These are phyloP conservation scores for Mitragyna speciosa DNA, from an alignment of 257 asterid genomes.

Conservation along the genomic window DNA sequence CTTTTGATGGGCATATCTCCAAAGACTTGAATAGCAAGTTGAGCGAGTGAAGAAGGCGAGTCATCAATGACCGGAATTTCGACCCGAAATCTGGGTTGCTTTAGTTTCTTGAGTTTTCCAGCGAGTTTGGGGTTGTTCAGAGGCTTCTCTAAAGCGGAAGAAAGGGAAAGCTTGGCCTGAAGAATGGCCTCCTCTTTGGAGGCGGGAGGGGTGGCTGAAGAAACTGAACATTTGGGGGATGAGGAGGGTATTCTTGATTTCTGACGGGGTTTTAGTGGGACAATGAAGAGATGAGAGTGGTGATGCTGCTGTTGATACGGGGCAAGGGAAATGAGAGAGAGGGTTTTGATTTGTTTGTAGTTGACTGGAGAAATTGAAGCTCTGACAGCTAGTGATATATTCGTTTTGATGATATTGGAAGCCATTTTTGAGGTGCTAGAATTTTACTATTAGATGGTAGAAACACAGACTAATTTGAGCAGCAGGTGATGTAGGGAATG, in stretches of 20 bases:
- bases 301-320: conserved; percentile 13
- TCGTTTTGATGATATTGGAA: not conserved
- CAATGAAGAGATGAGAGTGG: conserved; percentile 18
- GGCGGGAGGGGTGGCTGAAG: conserved; percentile 71
- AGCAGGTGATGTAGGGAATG: not conserved
- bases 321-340: conserved; percentile 18
- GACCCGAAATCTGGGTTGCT: conserved; percentile 80
- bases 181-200: conserved; percentile 79
- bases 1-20: conserved; percentile 60
- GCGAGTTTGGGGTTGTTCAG: conserved; percentile 78
- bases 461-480: not conserved
- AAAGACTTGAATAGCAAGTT: conserved; percentile 66
- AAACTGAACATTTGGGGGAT: conserved; percentile 37
- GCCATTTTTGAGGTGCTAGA: conserved; percentile 7
- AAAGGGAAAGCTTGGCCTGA: conserved; percentile 75
- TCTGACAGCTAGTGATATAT: not conserved
- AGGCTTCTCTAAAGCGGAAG: conserved; percentile 66
- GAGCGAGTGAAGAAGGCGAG: conserved; percentile 56
- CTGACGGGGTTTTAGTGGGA: conserved; percentile 18
- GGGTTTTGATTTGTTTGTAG: conserved; percentile 16
- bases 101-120: conserved; percentile 71
- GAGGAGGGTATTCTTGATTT: conserved; percentile 31
- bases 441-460: not conserved
- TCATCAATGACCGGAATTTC: conserved; percentile 83
- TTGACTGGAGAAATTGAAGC: conserved; percentile 1